Evolutionary conservation across 768 basidiomycete genomes (phyloP).

Genomic region (Naematelia encephala): DNA sequence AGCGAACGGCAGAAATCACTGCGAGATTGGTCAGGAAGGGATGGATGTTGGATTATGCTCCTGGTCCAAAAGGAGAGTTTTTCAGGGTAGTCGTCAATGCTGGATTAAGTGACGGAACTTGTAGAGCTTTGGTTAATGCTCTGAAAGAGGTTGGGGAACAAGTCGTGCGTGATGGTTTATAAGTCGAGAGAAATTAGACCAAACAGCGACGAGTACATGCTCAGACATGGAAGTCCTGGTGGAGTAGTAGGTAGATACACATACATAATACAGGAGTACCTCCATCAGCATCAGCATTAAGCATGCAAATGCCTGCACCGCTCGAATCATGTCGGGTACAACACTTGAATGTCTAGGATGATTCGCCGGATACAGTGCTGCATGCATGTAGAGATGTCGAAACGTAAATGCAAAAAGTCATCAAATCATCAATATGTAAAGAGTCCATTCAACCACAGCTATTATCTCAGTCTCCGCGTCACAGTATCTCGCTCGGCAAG

Average conservation of each 20-base stretch:
- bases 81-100: slow-evolving; percentile 31
- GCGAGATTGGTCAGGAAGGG: slow-evolving; percentile 13
- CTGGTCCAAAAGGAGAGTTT: slow-evolving; percentile 28
- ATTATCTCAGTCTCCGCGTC: background rate
- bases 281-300: too few relatives aligned
- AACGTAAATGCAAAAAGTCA: background rate
- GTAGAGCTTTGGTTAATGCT: background rate
- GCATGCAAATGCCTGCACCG: too few relatives aligned
- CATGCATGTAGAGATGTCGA: background rate
- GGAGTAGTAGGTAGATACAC: too few relatives aligned
- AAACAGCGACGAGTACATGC: too few relatives aligned
- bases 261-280: too few relatives aligned
- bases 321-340: too few relatives aligned
- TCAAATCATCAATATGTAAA: background rate
- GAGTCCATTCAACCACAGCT: background rate
- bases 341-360: too few relatives aligned
- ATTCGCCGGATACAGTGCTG: background rate
- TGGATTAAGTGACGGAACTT: background rate
- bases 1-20: slow-evolving; percentile 19
- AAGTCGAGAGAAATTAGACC: too few relatives aligned
- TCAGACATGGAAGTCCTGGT: too few relatives aligned
- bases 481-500: too few relatives aligned
- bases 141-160: background rate
- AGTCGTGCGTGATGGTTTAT: background rate
- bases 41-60: slow-evolving; percentile 35